Percentiles rank a stretch among this genome's conserved stretches.
phyloP scores from a whole-genome alignment of 805 yeast genomes.

The Monosporozyma aquatica region DNA sequence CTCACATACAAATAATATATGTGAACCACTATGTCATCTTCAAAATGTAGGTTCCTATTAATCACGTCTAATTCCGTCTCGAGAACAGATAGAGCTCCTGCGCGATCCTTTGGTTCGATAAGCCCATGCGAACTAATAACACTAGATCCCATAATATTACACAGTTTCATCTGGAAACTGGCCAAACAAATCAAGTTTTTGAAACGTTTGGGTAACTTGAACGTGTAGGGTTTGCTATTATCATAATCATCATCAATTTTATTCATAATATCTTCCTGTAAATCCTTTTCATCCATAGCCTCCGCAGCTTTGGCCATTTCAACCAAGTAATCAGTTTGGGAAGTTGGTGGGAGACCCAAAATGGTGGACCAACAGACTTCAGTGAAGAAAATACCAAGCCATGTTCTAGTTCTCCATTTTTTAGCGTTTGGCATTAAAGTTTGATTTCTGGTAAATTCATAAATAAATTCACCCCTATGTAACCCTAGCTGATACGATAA shows the following conservation, averaged over 20 bases:
- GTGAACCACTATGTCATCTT: conserved; percentile 58
- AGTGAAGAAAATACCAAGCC: conserved; percentile 81
- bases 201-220: conserved; percentile 53
- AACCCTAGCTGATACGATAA: conserved; percentile 79
- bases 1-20: conserved; percentile 71
- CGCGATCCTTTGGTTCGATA: conserved; percentile 73
- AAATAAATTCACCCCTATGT: conserved; percentile 84
- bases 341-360: conserved; percentile 79
- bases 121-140: conserved; percentile 83
- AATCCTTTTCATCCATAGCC: conserved; percentile 13
- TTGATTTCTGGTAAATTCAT: conserved; percentile 85
- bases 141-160: conserved; percentile 78
- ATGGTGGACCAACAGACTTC: conserved; percentile 89
- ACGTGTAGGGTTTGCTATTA: background rate
- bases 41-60: conserved; percentile 55
- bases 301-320: conserved; percentile 68
- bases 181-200: conserved; percentile 65
- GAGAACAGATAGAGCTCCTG: conserved; percentile 66
- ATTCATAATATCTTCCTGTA: background rate
- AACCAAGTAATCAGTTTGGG: conserved; percentile 71
- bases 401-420: conserved; percentile 86
- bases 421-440: conserved; percentile 84
- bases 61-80: conserved; percentile 71
- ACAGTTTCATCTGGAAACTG: conserved; percentile 74
- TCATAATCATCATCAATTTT: conserved; percentile 21